Percentiles rank a stretch among this genome's conserved stretches.
These are phyloP conservation scores for Phytophthora capsici DNA, from an alignment of 352 stramenopile species.

Conservation along the genomic window DNA sequence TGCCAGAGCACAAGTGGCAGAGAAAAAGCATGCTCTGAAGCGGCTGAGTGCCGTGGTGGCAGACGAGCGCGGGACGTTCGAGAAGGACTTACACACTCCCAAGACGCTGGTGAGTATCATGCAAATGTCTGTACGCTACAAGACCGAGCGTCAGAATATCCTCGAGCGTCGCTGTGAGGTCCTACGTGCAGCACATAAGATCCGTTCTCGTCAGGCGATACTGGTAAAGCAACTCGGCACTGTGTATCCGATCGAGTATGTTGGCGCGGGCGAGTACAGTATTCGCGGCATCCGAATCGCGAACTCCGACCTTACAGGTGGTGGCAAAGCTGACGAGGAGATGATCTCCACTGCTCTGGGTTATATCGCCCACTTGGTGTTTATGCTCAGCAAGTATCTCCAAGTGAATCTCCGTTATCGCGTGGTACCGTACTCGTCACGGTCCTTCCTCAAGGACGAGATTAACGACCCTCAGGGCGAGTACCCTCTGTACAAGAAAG, in stretches of 20 bases:
- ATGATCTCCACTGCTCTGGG: slow-evolving; percentile 84
- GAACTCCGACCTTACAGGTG: slow-evolving; percentile 71
- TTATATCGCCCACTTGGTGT: slow-evolving; percentile 88
- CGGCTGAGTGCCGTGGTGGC: slow-evolving; percentile 71
- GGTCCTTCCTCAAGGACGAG: slow-evolving; percentile 86
- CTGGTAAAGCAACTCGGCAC: slow-evolving; percentile 76
- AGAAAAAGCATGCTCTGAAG: slow-evolving; percentile 63
- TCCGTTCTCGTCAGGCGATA: slow-evolving; percentile 80
- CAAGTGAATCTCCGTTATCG: slow-evolving; percentile 86
- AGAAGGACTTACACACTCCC: slow-evolving; percentile 83
- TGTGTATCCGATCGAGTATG: slow-evolving; percentile 88
- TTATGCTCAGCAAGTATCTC: slow-evolving; percentile 91
- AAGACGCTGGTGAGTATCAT: slow-evolving; percentile 80
- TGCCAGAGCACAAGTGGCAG: slow-evolving; percentile 52
- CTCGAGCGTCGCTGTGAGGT: slow-evolving; percentile 79
- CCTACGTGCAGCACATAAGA: slow-evolving; percentile 80
- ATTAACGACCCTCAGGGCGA: slow-evolving; percentile 84
- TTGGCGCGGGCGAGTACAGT: slow-evolving; percentile 78
- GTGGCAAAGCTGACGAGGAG: slow-evolving; percentile 73
- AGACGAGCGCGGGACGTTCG: slow-evolving; percentile 77
- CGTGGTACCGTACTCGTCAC: slow-evolving; percentile 80
- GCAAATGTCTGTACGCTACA: slow-evolving; percentile 86
- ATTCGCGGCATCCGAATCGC: slow-evolving; percentile 82
- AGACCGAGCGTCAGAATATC: slow-evolving; percentile 83
- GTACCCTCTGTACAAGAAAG: slow-evolving; percentile 86